Evolutionary conservation across 208 protist genomes (phyloP), one percentile per base, ranked within the genome.

Genomic region (Endotrypanum monterogeii): DNA sequence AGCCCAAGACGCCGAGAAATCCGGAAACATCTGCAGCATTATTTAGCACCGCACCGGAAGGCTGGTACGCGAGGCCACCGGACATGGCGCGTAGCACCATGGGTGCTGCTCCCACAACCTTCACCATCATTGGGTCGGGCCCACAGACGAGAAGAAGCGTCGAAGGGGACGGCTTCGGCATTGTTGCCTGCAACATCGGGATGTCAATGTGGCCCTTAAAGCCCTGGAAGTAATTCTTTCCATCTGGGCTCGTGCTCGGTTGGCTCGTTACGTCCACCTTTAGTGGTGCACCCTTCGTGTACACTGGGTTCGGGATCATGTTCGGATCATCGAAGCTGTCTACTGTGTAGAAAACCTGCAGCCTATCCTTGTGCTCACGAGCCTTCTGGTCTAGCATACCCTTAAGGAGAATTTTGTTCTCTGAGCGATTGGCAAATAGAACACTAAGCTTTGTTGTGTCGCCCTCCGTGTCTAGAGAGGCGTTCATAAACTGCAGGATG

Each of bases 351-450:
- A 90, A 89, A 41, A 98, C 72, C 54, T 96, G 83, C 61, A 98
- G 83, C 61, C 86, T 86, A 66, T 97, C 80, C 16, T 86, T 81
- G 79, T 90, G 74, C 65, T 89, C 69, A 44, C 61, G 68, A 46
- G 83, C 83, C 71, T 84, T 82, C 67, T 89, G 83, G 48, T 98
- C 97, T 41, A 98, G 74, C 89, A 94, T 83, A 32, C 87, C 89
- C 70, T 95, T 95, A 51, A 98, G 83, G 32, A 98, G 84, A 62
- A 98, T 98, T 81, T 98, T 95, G 60, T 96, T 88, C 83, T 98
- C 94, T 7, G 91, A 91, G 74, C 90, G 80, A 85, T 98, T 98
- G 75, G 90, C 94, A 72, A 95, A 98, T 2, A 98, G 72, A 46
- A 98, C 74, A 44, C 61, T 84, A 16, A 98, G 55, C 83, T 94